phyloP scores from a whole-genome alignment of 108 stramenopile species.

The Parietichytrium sp. region DNA sequence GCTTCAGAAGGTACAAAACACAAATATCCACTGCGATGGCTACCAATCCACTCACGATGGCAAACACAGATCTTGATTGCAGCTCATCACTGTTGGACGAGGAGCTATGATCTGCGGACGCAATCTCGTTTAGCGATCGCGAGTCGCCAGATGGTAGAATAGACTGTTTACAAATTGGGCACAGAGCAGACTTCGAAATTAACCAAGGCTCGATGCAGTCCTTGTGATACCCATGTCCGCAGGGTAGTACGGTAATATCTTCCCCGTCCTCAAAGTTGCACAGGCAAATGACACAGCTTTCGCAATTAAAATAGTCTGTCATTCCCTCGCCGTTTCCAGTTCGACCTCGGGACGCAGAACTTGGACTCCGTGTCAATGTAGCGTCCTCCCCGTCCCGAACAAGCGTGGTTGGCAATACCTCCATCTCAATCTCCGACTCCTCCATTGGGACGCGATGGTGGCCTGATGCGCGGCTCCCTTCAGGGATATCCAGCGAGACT shows the following conservation, averaged over 20 bases:
- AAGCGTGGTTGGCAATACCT: neutral
- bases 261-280: constrained; percentile 43
- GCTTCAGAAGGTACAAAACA: no score
- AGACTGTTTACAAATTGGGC: constrained; percentile 40
- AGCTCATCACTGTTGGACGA: neutral
- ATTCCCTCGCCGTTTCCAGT: no score
- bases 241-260: neutral
- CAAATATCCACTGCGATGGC: constrained; percentile 13
- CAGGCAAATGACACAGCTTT: constrained; percentile 39
- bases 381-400: neutral
- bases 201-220: constrained; percentile 44
- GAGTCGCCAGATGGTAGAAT: constrained; percentile 22
- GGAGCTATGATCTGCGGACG: neutral
- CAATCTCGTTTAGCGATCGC: constrained; percentile 27
- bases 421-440: constrained; percentile 15
- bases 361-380: neutral
- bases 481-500: neutral
- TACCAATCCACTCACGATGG: neutral
- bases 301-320: constrained; percentile 30
- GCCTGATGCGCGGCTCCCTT: neutral
- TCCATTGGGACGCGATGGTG: constrained; percentile 21
- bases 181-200: constrained; percentile 11
- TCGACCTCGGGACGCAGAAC: no score
- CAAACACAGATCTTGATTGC: neutral
- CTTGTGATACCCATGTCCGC: constrained; percentile 38